phyloP scores from a whole-genome alignment of 768 basidiomycete species.

The Pulveroboletus ravenelii region DNA sequence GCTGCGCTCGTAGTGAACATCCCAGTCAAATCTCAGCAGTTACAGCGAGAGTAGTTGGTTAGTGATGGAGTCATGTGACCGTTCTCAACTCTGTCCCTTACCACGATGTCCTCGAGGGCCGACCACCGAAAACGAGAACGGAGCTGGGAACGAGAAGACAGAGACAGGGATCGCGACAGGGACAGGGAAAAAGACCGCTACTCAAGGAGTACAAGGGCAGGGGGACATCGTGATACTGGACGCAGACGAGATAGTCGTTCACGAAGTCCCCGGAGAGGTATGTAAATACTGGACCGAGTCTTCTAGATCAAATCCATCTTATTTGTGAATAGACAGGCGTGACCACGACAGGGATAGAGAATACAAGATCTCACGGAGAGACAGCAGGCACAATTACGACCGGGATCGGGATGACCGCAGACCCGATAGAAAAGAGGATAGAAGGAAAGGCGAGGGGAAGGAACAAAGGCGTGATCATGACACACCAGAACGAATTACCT shows the following conservation, averaged over 20 bases:
- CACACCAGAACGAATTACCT: conserved; percentile 34
- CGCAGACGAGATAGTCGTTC: conserved; percentile 40
- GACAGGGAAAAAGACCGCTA: conserved; percentile 43
- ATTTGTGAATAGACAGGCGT: conserved; percentile 30
- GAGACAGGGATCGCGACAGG: conserved; percentile 23
- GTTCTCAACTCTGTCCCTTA: conserved; percentile 22
- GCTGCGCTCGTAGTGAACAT: conserved; percentile 25
- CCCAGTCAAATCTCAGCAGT: no score
- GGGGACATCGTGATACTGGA: conserved; percentile 31
- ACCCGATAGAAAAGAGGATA: conserved; percentile 30
- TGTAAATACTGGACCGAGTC: neutral
- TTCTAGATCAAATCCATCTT: neutral
- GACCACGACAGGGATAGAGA: conserved; percentile 36
- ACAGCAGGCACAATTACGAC: conserved; percentile 30
- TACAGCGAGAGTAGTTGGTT: no score
- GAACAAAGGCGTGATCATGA: conserved; percentile 41
- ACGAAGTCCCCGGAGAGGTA: conserved; percentile 34
- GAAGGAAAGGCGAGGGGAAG: conserved; percentile 28
- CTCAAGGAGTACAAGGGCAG: conserved; percentile 32
- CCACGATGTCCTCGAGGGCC: conserved; percentile 54
- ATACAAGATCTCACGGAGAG: conserved; percentile 32
- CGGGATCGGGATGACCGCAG: conserved; percentile 30
- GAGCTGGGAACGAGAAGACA: conserved; percentile 53
- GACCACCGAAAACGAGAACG: conserved; percentile 56
- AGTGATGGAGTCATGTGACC: conserved; percentile 26